These are phyloP conservation scores for Mesembryanthemum crystallinum DNA, from an alignment of 148 eudicot genomes.

Conservation along the genomic window DNA sequence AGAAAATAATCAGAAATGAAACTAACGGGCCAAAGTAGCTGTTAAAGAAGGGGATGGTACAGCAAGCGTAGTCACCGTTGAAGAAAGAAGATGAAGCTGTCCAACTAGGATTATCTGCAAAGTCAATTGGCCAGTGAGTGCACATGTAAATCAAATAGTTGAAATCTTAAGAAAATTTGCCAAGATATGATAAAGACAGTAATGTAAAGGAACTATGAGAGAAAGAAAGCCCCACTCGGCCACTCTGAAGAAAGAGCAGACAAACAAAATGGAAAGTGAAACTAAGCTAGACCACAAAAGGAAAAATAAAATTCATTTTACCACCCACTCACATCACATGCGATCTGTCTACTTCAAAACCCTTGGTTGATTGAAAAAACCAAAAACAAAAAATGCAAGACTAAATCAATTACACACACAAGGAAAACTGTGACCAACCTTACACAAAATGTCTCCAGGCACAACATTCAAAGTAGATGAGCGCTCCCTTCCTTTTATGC, in stretches of 20 bases:
- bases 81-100: conserved; percentile 96
- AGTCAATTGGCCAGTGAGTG: conserved; percentile 17
- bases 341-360: neutral
- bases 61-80: conserved; percentile 86
- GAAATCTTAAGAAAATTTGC: neutral
- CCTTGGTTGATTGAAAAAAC: no score
- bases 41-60: conserved; percentile 98
- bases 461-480: conserved; percentile 33
- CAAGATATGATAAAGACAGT: neutral
- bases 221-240: neutral
- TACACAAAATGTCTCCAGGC: conserved; percentile 53
- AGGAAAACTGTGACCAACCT: conserved; percentile 44
- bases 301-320: neutral
- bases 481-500: conserved; percentile 27
- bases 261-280: neutral
- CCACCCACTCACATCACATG: neutral
- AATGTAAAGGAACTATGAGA: neutral
- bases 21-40: conserved; percentile 95
- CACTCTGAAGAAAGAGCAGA: neutral
- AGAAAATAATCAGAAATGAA: conserved; percentile 24
- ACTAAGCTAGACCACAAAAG: neutral
- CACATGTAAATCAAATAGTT: conserved; percentile 4
- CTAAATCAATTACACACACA: neutral
- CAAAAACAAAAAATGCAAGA: neutral
- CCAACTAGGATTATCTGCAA: conserved; percentile 84